Conservation (phyloP, 352 stramenopile genomes). For the Phytophthora constricta region DNA sequence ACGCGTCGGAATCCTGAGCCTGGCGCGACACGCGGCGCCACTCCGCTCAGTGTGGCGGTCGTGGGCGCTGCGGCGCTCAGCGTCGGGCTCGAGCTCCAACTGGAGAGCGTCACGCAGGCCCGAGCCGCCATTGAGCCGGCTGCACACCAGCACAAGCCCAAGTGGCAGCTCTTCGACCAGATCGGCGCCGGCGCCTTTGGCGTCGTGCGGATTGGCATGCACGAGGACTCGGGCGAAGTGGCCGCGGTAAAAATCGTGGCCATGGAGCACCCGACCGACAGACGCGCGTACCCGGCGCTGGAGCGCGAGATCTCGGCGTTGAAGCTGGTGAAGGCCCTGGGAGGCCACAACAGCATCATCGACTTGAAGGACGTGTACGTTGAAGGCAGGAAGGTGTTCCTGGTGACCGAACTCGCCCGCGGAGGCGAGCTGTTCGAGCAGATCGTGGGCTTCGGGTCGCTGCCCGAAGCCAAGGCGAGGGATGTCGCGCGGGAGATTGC, state of each 20-base stretch:
- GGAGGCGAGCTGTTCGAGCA: slow-evolving; percentile 93
- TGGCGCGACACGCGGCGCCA: slow-evolving; percentile 13
- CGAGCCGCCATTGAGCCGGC: slow-evolving; percentile 45
- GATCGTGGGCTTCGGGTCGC: slow-evolving; percentile 76
- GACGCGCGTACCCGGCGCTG: slow-evolving; percentile 55
- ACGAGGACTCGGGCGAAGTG: slow-evolving; percentile 71
- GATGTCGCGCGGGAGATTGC: slow-evolving; percentile 62
- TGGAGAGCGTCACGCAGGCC: slow-evolving; percentile 44
- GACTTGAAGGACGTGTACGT: slow-evolving; percentile 85
- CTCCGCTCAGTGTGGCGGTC: slow-evolving; percentile 52
- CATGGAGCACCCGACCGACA: slow-evolving; percentile 33
- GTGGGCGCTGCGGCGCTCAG: slow-evolving; percentile 58
- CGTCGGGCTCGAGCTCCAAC: slow-evolving; percentile 42
- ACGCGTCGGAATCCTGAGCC: slow-evolving; percentile 21
- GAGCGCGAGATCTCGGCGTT: slow-evolving; percentile 77
- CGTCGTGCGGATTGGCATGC: slow-evolving; percentile 72
- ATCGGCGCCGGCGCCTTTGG: slow-evolving; percentile 78
- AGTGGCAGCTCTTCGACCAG: slow-evolving; percentile 75
- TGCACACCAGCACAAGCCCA: slow-evolving; percentile 20
- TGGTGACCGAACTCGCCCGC: slow-evolving; percentile 88
- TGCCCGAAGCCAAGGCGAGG: slow-evolving; percentile 55
- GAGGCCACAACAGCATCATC: slow-evolving; percentile 89
- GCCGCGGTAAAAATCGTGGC: slow-evolving; percentile 79
- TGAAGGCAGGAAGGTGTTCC: slow-evolving; percentile 74
- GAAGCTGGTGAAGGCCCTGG: slow-evolving; percentile 74